Evolutionary conservation across 306 rosid genomes (phyloP).

Genomic region (Vachellia pachyceras): DNA sequence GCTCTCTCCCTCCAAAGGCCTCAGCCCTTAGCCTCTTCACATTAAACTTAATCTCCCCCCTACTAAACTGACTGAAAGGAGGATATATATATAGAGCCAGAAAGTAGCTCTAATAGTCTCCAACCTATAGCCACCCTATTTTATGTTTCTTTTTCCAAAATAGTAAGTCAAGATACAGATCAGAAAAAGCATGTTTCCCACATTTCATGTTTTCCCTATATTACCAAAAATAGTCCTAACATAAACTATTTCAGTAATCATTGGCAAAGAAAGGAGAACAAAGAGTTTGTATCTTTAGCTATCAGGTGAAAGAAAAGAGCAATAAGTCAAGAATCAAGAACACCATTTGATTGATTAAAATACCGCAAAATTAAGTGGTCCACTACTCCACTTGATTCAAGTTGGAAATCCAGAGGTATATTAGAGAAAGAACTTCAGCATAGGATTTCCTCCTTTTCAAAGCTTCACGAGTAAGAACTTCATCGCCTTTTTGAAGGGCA

Average conservation of each 20-base stretch:
- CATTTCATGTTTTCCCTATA: no score
- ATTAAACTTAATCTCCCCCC: no score
- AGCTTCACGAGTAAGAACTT: conserved; percentile 98
- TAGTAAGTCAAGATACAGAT: no score
- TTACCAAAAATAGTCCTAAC: no score
- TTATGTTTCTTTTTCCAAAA: no score
- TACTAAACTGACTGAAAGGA: no score
- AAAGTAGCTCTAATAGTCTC: no score
- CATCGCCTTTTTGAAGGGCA: conserved; percentile 92
- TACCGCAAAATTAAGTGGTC: conserved; percentile 14
- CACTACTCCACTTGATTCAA: conserved; percentile 14
- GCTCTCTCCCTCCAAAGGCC: no score
- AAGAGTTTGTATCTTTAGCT: background rate
- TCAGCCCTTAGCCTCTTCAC: no score
- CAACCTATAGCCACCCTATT: no score
- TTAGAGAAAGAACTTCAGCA: conserved; percentile 55
- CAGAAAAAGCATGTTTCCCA: no score
- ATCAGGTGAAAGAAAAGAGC: conserved; percentile 2
- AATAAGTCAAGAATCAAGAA: conserved; percentile 10
- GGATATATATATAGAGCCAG: no score
- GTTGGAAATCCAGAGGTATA: conserved; percentile 26
- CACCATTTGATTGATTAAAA: conserved; percentile 4
- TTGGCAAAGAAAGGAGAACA: conserved; percentile 22
- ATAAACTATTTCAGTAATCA: conserved; percentile 8
- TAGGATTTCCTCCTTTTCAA: conserved; percentile 90